Evolutionary conservation across 78 protist species (phyloP).

Genomic region (Dictyostelium firmibasis): DNA sequence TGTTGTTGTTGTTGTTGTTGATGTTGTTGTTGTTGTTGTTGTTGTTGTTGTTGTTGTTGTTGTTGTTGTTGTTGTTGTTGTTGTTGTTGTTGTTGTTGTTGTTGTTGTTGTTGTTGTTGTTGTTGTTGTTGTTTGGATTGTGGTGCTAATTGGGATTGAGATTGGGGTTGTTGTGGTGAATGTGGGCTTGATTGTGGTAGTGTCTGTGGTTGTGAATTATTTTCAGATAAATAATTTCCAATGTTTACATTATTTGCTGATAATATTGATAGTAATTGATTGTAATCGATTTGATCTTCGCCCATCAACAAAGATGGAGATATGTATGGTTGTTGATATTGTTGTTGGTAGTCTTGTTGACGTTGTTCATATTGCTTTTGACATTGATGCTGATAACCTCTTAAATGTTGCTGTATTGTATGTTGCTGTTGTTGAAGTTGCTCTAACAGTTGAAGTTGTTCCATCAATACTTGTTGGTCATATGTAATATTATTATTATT

Average conservation of each 20-base stretch:
- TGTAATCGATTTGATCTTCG: background rate
- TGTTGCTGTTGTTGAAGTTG: background rate
- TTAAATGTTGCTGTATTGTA: background rate
- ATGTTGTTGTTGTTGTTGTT: background rate
- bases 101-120: background rate
- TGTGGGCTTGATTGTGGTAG: background rate
- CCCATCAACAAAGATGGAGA: background rate
- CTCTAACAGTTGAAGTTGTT: background rate
- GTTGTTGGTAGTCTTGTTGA: background rate
- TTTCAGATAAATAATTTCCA: background rate
- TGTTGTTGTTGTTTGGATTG: background rate
- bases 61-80: background rate
- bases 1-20: background rate
- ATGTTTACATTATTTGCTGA: background rate
- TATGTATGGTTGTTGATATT: background rate
- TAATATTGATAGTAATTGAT: background rate
- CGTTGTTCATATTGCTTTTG: background rate
- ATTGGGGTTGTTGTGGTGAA: background rate
- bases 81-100: background rate
- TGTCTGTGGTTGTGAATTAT: constrained; percentile 14
- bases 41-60: background rate
- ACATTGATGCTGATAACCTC: background rate
- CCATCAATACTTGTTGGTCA: background rate
- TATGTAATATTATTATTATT: background rate
- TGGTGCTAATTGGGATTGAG: background rate